Evolutionary conservation across 768 basidiomycete species (phyloP).

Genomic region (Termitomyces sp.): DNA sequence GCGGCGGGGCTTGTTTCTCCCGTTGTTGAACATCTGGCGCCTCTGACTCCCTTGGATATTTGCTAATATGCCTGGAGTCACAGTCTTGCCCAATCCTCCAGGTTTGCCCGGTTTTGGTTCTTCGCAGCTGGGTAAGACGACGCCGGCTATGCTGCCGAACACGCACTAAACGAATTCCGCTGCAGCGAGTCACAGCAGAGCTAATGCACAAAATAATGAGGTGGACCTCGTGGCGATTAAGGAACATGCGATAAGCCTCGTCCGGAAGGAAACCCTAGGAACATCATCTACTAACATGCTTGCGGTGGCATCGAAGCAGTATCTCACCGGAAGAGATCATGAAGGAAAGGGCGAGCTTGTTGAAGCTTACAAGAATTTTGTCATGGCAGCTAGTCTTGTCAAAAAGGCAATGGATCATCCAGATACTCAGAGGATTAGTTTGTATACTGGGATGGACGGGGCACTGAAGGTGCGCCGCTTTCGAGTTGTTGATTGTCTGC

Average conservation of each 20-base stretch:
- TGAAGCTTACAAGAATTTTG: slow-evolving; percentile 52
- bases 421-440: slow-evolving; percentile 48
- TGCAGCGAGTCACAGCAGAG: slow-evolving; percentile 20
- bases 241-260: slow-evolving; percentile 31
- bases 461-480: slow-evolving; percentile 54
- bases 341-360: slow-evolving; percentile 58
- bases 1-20: neutral
- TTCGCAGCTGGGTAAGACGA: slow-evolving; percentile 24
- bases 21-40: slow-evolving; percentile 7
- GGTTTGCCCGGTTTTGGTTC: slow-evolving; percentile 21
- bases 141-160: slow-evolving; percentile 13
- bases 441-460: slow-evolving; percentile 58
- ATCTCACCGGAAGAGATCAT: slow-evolving; percentile 40
- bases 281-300: slow-evolving; percentile 57
- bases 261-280: slow-evolving; percentile 29
- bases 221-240: slow-evolving; percentile 39
- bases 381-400: slow-evolving; percentile 54
- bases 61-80: slow-evolving; percentile 24
- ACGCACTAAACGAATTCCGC: slow-evolving; percentile 14
- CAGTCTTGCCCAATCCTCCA: slow-evolving; percentile 20
- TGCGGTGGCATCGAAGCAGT: slow-evolving; percentile 54
- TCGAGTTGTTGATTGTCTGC: slow-evolving; percentile 7
- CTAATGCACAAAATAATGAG: slow-evolving; percentile 21
- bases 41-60: slow-evolving; percentile 4
- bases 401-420: slow-evolving; percentile 53